Evolutionary conservation across 345 rosid genomes (phyloP).

Genomic region (Reutealis trisperma): DNA sequence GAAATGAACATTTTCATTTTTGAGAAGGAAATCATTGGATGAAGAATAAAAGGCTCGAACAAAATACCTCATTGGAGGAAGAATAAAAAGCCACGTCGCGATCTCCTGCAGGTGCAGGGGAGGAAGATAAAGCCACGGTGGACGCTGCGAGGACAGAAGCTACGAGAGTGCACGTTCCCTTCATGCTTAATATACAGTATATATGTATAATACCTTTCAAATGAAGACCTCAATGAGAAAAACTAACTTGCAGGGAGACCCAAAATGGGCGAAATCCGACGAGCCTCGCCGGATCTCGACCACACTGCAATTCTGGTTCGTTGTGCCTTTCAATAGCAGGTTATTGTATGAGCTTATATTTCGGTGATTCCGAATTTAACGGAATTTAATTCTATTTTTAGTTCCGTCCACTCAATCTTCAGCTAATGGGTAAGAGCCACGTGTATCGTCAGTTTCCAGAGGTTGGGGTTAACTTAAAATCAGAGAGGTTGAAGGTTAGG

Average conservation of each 20-base stretch:
- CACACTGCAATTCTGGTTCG: neutral
- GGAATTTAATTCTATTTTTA: neutral
- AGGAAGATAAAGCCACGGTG: constrained; percentile 46
- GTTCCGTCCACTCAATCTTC: neutral
- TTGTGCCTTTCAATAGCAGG: neutral
- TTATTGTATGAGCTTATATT: neutral
- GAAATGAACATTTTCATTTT: too few species aligned
- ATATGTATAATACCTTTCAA: too few species aligned
- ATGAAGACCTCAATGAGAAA: neutral
- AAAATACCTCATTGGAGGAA: constrained; percentile 7
- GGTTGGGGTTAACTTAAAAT: neutral
- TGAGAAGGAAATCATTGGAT: too few species aligned
- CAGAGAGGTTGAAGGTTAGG: neutral
- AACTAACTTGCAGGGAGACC: too few species aligned
- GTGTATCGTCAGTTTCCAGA: neutral
- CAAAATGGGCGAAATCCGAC: constrained; percentile 18
- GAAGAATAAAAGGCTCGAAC: neutral
- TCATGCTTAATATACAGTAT: neutral
- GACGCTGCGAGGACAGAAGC: constrained; percentile 55
- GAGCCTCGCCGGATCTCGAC: constrained; percentile 27
- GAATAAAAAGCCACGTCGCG: constrained; percentile 9
- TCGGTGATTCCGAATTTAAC: neutral
- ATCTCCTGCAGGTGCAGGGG: constrained; percentile 37
- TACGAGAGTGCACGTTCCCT: constrained; percentile 29
- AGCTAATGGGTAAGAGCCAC: neutral